Evolutionary conservation across 2,329 filamentous ascomycete species (phyloP).

Genomic region (Aureobasidium melanogenum): DNA sequence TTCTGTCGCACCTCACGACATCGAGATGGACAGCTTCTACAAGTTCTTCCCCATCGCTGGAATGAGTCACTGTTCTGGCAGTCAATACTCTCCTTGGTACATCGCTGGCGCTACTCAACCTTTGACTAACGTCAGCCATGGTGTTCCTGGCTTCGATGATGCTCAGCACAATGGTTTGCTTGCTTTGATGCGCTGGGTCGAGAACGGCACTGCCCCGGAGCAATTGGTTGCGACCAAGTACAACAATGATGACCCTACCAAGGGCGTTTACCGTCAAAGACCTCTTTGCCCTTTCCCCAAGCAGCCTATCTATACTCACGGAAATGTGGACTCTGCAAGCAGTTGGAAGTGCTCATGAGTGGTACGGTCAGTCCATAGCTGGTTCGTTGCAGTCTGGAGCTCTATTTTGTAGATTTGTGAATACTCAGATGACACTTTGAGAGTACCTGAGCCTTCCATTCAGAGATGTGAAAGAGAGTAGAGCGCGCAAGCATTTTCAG

Average conservation of each 20-base stretch:
- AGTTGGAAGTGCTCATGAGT: constrained; percentile 14
- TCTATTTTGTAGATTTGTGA: too few species aligned
- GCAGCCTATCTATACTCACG: not conserved
- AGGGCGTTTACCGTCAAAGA: not conserved
- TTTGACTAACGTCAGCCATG: constrained; percentile 26
- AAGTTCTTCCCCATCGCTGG: constrained; percentile 46
- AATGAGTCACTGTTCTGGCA: constrained; percentile 43
- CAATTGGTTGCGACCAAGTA: constrained; percentile 28
- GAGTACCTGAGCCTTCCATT: too few species aligned
- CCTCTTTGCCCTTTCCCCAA: not conserved
- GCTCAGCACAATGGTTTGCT: constrained; percentile 27
- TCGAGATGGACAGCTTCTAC: constrained; percentile 32
- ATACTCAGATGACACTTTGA: too few species aligned
- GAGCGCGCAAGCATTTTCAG: too few species aligned
- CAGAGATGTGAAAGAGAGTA: too few species aligned
- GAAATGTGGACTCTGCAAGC: not conserved
- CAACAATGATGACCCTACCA: constrained; percentile 19
- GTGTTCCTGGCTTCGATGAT: constrained; percentile 24
- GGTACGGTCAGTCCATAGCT: not conserved
- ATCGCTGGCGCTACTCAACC: constrained; percentile 25
- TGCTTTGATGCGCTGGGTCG: constrained; percentile 31
- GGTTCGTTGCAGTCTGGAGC: not conserved
- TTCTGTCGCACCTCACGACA: constrained; percentile 23
- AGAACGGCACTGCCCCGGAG: constrained; percentile 29
- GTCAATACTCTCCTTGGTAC: constrained; percentile 18